phyloP scores from a whole-genome alignment of 345 rosid species.

The Punica granatum region DNA sequence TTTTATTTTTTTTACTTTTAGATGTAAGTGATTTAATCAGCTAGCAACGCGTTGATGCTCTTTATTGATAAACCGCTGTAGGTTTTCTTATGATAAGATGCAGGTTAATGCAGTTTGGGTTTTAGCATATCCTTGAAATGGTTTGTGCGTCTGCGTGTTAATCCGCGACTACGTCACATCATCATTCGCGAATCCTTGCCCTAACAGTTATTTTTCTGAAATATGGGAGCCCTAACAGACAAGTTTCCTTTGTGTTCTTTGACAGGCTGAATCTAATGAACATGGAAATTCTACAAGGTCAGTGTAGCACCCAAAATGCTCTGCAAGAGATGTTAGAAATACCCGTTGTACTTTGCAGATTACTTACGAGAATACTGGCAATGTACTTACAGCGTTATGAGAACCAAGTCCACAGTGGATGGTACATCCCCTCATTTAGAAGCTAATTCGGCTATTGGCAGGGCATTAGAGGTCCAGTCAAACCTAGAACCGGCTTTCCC shows the following conservation, averaged over 20 bases:
- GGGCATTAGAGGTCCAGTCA: constrained; percentile 55
- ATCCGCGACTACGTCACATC: neutral
- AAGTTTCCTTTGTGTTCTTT: neutral
- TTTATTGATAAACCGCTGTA: neutral
- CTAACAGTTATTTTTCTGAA: neutral
- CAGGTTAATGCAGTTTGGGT: neutral
- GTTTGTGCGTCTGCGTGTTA: neutral
- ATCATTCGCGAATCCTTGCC: neutral
- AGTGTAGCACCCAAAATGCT: neutral
- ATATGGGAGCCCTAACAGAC: neutral
- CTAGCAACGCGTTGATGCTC: neutral
- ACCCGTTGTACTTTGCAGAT: constrained; percentile 5
- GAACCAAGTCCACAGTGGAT: constrained; percentile 14
- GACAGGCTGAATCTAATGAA: neutral
- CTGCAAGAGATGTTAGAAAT: neutral
- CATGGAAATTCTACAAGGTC: constrained; percentile 2
- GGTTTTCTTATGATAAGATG: neutral
- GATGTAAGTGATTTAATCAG: neutral
- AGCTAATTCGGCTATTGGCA: constrained; percentile 37
- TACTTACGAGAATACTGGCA: neutral
- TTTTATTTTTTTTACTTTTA: neutral
- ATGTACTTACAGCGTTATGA: constrained; percentile 29
- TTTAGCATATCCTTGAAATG: neutral
- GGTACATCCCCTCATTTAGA: constrained; percentile 18
- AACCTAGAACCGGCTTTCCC: constrained; percentile 48